Base-by-base conservation (phyloP, 345 rosid genomes). In the Pistacia integerrima region DNA sequence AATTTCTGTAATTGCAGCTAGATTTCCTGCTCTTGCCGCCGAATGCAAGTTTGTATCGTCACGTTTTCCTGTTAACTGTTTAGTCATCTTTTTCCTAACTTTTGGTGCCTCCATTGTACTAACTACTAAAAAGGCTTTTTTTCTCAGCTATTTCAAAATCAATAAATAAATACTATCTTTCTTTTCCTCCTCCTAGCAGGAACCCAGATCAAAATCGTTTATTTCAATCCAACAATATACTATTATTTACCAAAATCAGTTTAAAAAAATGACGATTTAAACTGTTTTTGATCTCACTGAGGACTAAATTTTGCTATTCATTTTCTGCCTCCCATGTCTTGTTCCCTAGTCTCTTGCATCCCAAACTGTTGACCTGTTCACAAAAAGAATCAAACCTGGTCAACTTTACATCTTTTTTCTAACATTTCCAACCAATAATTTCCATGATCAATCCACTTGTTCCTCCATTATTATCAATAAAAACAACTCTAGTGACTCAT, bases 31-130 rank as follows among this genome's bases (percentile, higher is more conserved):
- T 84, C 98, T 93, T 20, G 89, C 94, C 0, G 97, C 94, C 2
- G 93, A 86, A 84, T 96, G 99, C 75, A 96, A 83, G 51, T 71
- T 77, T 4, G 97, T 90, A 49, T 96, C 99, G 5, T 90, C 94
- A 2, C 91, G 87, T 78, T 96, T 93, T 30, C 98, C 97, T 0
- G 97, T 93, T 67, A 96, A 78, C 79, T 93, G 98, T 79, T 92
- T 96, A 62, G 89, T 82, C 93, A 96, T 92, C 87, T 88, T 96
- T 79, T 87, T 93, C 83, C 84, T 78, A 7, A 83, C 76, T 56
- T 35, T 61, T 14, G 76, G 75, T 20, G 72, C 77, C 83, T 67
- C 81, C 86, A 85, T 85, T 70, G 68, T 70, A 69, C 75, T 77
- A 71, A 73, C 41, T 73, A 56, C 44, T 48, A 41, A 4, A 67